phyloP scores from a whole-genome alignment of 2,329 filamentous ascomycete genomes.

The Rugonectria rugulosa region DNA sequence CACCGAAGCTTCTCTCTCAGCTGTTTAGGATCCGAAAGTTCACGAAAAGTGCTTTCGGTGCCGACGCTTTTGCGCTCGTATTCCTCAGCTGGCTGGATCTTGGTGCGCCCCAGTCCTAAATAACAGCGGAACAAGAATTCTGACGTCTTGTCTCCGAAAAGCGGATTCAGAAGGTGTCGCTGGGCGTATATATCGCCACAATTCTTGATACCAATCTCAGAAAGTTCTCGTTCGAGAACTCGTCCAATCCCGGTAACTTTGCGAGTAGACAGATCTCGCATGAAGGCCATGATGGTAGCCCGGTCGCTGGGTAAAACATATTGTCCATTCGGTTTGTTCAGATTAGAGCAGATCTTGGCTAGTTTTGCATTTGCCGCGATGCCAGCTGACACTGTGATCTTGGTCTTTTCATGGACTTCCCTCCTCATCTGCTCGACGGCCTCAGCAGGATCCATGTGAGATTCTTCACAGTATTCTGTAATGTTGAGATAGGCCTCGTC shows the following conservation, averaged over 20 bases:
- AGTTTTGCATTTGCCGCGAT: slow-evolving; percentile 93
- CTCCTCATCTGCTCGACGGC: slow-evolving; percentile 79
- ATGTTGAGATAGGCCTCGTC: slow-evolving; percentile 98
- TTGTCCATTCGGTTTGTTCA: slow-evolving; percentile 96
- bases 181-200: slow-evolving; percentile 87
- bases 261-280: slow-evolving; percentile 81
- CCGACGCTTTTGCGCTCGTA: slow-evolving; percentile 94
- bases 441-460: slow-evolving; percentile 73
- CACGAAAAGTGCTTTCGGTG: slow-evolving; percentile 89
- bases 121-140: slow-evolving; percentile 86
- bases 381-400: slow-evolving; percentile 90
- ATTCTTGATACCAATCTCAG: slow-evolving; percentile 84
- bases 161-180: slow-evolving; percentile 73
- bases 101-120: slow-evolving; percentile 85
- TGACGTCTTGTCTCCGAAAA: slow-evolving; percentile 93
- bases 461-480: slow-evolving; percentile 79
- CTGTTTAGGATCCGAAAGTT: slow-evolving; percentile 73
- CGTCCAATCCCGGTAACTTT: slow-evolving; percentile 97
- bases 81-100: slow-evolving; percentile 84
- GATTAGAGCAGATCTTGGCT: slow-evolving; percentile 94
- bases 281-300: slow-evolving; percentile 80
- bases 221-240: slow-evolving; percentile 89
- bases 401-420: slow-evolving; percentile 77
- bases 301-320: slow-evolving; percentile 78
- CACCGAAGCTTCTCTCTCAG: slow-evolving; percentile 80